These are phyloP conservation scores for Boechera retrofracta DNA, from an alignment of 345 rosid genomes.

Conservation along the genomic window DNA sequence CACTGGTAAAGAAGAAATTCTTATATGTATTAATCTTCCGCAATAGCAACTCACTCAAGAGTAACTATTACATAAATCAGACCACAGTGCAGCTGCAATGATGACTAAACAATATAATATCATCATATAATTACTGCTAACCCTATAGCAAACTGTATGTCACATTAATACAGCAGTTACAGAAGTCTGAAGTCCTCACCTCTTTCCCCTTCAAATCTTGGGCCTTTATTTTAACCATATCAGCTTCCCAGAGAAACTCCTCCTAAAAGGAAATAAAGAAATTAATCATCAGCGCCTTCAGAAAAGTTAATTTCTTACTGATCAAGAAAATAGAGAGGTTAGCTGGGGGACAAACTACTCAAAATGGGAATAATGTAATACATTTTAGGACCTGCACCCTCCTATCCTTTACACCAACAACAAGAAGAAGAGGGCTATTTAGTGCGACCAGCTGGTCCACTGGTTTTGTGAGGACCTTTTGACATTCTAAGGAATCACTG, in stretches of 20 bases:
- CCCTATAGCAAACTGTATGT: slow-evolving; percentile 22
- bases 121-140: slow-evolving; percentile 5
- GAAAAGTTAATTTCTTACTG: slow-evolving; percentile 22
- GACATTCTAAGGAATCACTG: slow-evolving; percentile 27
- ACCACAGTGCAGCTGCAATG: slow-evolving; percentile 26
- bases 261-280: slow-evolving; percentile 59
- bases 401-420: slow-evolving; percentile 13
- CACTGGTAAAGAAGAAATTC: slow-evolving; percentile 29
- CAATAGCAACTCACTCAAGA: slow-evolving; percentile 24
- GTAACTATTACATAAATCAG: slow-evolving; percentile 28
- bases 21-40: slow-evolving; percentile 6
- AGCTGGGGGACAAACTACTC: slow-evolving; percentile 20
- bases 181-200: slow-evolving; percentile 57
- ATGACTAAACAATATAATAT: slow-evolving; percentile 26
- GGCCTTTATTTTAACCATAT: slow-evolving; percentile 96
- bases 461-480: slow-evolving; percentile 5
- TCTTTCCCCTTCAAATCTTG: slow-evolving; percentile 98
- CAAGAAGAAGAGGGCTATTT: slow-evolving; percentile 13
- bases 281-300: slow-evolving; percentile 25
- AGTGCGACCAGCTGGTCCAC: slow-evolving; percentile 38
- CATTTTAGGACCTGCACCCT: slow-evolving; percentile 11
- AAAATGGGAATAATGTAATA: slow-evolving; percentile 6
- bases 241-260: slow-evolving; percentile 97
- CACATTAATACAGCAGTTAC: slow-evolving; percentile 30
- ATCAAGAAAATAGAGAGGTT: slow-evolving; percentile 21